Percentiles rank a stretch among this genome's conserved stretches.
Conservation (phyloP, 768 basidiomycete species). For the Pleurotus sapidus region DNA sequence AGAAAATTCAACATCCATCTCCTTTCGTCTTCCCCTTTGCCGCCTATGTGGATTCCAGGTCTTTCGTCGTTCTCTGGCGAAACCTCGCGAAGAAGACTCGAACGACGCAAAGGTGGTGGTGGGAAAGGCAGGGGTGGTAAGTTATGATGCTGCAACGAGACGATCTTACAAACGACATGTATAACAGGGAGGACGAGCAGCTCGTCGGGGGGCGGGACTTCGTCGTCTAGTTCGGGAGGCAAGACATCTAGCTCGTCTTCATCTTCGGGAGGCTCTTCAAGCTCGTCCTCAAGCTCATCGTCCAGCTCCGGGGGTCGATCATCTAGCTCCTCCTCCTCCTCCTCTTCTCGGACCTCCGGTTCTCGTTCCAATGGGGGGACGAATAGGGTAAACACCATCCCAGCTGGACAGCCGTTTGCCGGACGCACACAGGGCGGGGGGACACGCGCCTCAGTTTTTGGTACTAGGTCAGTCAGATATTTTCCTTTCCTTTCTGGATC, state of each 20-base stretch:
- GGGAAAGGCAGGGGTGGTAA: slow-evolving; percentile 22
- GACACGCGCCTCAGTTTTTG: slow-evolving; percentile 40
- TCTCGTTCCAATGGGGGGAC: slow-evolving; percentile 27
- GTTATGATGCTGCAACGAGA: not conserved
- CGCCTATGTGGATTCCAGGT: slow-evolving; percentile 8
- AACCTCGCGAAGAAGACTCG: slow-evolving; percentile 4
- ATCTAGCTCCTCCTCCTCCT: not conserved
- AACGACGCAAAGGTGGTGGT: slow-evolving; percentile 14
- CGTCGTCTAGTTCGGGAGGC: not conserved
- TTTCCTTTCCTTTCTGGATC: not conserved
- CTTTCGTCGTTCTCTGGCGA: slow-evolving; percentile 5
- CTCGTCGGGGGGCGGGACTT: not conserved
- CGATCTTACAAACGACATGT: not conserved
- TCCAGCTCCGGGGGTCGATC: slow-evolving; percentile 11
- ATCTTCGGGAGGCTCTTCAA: not conserved
- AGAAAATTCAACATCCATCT: no score
- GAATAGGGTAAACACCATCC: slow-evolving; percentile 30
- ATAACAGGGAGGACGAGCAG: not conserved
- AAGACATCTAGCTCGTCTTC: not conserved
- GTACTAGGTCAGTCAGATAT: slow-evolving; percentile 34
- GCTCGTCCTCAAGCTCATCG: slow-evolving; percentile 9
- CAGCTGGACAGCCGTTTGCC: slow-evolving; percentile 40
- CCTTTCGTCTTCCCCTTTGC: not conserved
- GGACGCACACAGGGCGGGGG: slow-evolving; percentile 54
- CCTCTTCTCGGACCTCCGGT: slow-evolving; percentile 10